Evolutionary conservation across 352 stramenopile genomes (phyloP), one percentile per base, ranked within the genome.

Genomic region (Globisporangium solare): DNA sequence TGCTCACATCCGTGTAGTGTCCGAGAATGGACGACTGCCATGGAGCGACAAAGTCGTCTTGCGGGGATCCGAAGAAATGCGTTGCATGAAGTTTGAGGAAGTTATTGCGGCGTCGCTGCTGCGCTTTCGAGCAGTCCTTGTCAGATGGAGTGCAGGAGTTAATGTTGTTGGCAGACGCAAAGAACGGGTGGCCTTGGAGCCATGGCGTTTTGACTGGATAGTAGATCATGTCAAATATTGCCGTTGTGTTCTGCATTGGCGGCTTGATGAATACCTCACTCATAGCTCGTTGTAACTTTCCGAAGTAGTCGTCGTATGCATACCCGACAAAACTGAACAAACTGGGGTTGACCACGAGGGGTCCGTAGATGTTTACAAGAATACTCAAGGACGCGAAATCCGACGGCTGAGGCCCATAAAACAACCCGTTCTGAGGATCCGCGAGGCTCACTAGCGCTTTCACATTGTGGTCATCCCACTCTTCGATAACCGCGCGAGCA

Each of bases 391-490:
- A 57, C 17, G 57, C 22, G 7, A 18, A 40, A 56, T 76, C 68
- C 11, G 22, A 41, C 1, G 13, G 11, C 35, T 76, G 64, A 0
- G 69, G 66, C 4, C 66, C 67, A 51, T 74, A 72, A 37, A 76
- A 76, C 45, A 67, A 60, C 14, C 66, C 69, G 56, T 69, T 70
- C 27, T 72, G 58, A 3, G 52, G 47, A 1, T 62, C 66, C 0
- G 69, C 69, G 1, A 76, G 47, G 24, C 55, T 67, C 21, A 74
- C 53, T 22, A 67, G 49, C 1, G 49, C 56, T 24, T 70, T 54
- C 24, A 56, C 59, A 6, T 71, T 66, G 61, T 76, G 66, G 18
- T 63, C 52, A 47, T 74, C 56, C 66, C 61, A 67, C 17, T 70
- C 47, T 50, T 76, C 69, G 24, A 74, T 43, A 14, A 74, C 66